Evolutionary conservation across 2,329 filamentous ascomycete genomes (phyloP), one percentile per base, ranked within the genome.

Genomic region (Fusarium stilboides): DNA sequence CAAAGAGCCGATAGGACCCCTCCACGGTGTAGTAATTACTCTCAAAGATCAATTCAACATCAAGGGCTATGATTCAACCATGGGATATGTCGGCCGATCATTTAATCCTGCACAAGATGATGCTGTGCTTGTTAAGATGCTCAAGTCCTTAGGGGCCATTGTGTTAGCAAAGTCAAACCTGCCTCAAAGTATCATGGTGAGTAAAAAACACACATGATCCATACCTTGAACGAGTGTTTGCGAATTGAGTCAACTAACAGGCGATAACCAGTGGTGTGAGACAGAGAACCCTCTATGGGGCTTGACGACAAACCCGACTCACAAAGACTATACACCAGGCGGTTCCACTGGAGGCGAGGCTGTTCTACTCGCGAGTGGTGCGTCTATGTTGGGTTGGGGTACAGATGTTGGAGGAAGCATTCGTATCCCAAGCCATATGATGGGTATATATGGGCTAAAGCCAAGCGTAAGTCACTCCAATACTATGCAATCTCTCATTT

Each of bases 41-140:
- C 52, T 55, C 14, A 55, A 55, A 22, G 52, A 55, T 22, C 52
- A 55, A 10, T 55, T 55, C 8, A 55, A 55, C 13, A 22, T 55
- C 10, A 28, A 49, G 4, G 52, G 52, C 2, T 47, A 49, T 19
- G 52, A 55, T n/a, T 49, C 42, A n/a, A 55, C 52, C 8, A 2
- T 55, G 8, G 52, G 52, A 12, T 55, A 55, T 9, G 42, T 55
- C 3, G 52, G 52, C 3, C n/a, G 52, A 17, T 55, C 52, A 2
- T 55, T 55, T 8, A 24, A n/a, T 5, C 52, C 42, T 17, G 42
- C 52, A 12, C 15, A 12, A 2, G 8, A 49, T 2, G 42, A 55
- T 5, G 52, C 52, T 5, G 10, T 55, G 2, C n/a, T 55, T 12
- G 52, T 55, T 1, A 28, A 55, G 20, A 55, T 55, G 52, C 31